Evolutionary conservation across 139 green algal species (phyloP).

Genomic region (Micractinium sp.): DNA sequence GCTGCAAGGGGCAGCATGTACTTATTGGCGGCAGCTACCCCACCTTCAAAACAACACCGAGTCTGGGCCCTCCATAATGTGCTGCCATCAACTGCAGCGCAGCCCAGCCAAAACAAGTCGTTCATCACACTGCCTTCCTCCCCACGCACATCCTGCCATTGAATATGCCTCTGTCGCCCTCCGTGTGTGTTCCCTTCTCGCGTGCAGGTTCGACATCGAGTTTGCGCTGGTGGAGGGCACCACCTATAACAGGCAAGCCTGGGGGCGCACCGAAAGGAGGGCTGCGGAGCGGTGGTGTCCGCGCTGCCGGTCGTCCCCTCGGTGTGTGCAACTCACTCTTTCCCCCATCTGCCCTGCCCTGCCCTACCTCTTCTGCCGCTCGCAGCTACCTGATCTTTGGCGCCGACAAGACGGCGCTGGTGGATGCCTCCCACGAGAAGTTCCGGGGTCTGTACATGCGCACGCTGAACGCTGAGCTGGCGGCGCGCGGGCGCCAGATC

Average conservation of each 20-base stretch:
- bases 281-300: not conserved
- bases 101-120: too few species aligned
- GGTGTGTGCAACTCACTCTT: too few species aligned
- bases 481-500: slow-evolving; percentile 53
- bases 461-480: slow-evolving; percentile 62
- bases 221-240: slow-evolving; percentile 84
- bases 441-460: slow-evolving; percentile 90
- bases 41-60: too few species aligned
- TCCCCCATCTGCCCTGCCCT: too few species aligned
- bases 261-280: not conserved
- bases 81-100: too few species aligned
- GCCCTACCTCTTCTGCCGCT: slow-evolving; percentile 83
- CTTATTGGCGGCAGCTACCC: too few species aligned
- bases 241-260: slow-evolving; percentile 22
- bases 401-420: slow-evolving; percentile 85
- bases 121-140: not conserved
- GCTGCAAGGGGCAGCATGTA: too few species aligned
- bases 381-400: slow-evolving; percentile 97
- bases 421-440: slow-evolving; percentile 97
- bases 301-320: not conserved
- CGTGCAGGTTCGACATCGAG: slow-evolving; percentile 92
- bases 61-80: too few species aligned
- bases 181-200: too few species aligned
- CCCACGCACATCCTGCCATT: not conserved
- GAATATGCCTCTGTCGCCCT: too few species aligned